Base-by-base conservation (phyloP, 495 filamentous ascomycete species). In the Beverwykella pulmonaria region DNA sequence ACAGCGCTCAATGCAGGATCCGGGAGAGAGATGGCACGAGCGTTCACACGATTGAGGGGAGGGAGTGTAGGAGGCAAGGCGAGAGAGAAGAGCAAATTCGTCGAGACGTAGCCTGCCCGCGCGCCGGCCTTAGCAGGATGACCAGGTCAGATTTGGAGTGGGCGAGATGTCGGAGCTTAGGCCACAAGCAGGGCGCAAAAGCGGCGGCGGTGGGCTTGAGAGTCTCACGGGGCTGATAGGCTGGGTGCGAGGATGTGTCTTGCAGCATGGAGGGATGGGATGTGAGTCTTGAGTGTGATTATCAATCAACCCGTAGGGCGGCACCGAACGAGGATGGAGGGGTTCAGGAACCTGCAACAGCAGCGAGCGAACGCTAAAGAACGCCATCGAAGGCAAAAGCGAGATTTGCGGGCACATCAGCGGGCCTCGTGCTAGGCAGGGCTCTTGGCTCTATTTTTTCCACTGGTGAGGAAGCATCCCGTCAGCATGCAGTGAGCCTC, bases 231-330 rank as follows among this genome's bases (percentile, higher is more conserved):
- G 17, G 44, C 17, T 64, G 61, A 64, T 64, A 64, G 61, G 61
- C 53, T 56, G 50, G 39, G 52, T 17, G 49, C 22, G 34, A 6
- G 19, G 60, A 48, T 53, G 49, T 26, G 49, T 53, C 49, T 48
- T 4, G 44, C 44, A 48, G 20, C n/a, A 7, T 26, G 3, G 48
- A 50, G 48, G 48, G 12, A 8, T 25, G 25, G 48, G 20, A 26
- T 50, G 9, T 23, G 48, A 23, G 25, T 50, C 48, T 5, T 32
- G 3, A 6, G 52, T 10, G 9, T 54, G 62, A 46, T 65, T 58
- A 59, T 52, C 44, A 65, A 65, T 65, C 62, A 65, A 56, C 2
- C 29, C 39, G 56, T 59, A 65, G 54, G 44, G 62, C 62, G 50
- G 62, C 62, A 41, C 62, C 54, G 27, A 59, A 65, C 9, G 25